phyloP scores from a whole-genome alignment of 305 asterid species.

The Galium porrigens region DNA sequence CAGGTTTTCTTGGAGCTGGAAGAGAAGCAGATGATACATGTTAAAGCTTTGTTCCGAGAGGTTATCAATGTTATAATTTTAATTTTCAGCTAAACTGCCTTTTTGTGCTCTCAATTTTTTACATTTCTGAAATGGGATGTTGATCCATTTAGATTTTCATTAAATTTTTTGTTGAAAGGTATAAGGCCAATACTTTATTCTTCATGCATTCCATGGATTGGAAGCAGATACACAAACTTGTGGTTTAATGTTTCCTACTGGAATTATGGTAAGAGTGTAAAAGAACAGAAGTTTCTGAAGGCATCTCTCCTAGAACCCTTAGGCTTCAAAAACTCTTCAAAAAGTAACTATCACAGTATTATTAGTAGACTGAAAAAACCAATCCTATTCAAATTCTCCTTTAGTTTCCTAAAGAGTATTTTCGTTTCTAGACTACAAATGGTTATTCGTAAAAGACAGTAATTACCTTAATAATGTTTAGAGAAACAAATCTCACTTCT shows the following conservation, averaged over 20 bases:
- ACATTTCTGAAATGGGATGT: constrained; percentile 5
- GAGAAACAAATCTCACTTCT: neutral
- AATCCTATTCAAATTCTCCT: neutral
- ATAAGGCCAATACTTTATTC: neutral
- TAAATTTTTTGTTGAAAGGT: neutral
- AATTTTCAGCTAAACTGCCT: neutral
- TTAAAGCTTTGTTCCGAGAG: constrained; percentile 72
- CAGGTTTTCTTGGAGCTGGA: constrained; percentile 85
- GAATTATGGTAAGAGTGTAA: no score
- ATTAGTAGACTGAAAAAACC: neutral
- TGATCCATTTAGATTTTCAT: neutral
- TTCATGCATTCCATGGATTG: neutral
- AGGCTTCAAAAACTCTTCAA: neutral
- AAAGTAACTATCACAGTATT: neutral
- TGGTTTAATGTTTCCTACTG: neutral
- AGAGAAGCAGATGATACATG: constrained; percentile 62
- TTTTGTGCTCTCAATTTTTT: neutral
- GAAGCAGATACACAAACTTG: neutral
- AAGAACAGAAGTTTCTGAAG: neutral
- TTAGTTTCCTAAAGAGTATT: neutral
- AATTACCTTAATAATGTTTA: neutral
- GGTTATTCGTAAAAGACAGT: neutral
- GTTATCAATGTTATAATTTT: constrained; percentile 24
- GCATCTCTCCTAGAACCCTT: neutral
- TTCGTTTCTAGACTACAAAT: neutral